phyloP scores from a whole-genome alignment of 768 basidiomycete genomes.

The Cystoderma amianthinum region DNA sequence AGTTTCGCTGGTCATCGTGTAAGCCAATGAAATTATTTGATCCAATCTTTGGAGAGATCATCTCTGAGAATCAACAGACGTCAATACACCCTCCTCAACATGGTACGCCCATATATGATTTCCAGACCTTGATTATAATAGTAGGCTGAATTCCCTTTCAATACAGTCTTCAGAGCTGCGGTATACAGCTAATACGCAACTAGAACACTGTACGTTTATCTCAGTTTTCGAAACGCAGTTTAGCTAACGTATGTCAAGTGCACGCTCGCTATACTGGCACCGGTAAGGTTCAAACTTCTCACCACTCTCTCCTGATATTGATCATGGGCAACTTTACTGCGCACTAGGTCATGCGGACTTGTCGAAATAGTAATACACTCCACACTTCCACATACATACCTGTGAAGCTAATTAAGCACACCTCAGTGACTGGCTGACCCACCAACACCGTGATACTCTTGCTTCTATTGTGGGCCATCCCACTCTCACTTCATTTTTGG shows the following conservation, averaged over 20 bases:
- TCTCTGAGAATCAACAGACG: no score
- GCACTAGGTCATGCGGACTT: conserved; percentile 85
- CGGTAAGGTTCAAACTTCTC: conserved; percentile 32
- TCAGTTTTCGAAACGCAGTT: neutral
- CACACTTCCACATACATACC: no score
- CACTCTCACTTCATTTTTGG: conserved; percentile 76
- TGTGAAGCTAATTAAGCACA: conserved; percentile 9
- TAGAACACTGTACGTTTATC: conserved; percentile 76
- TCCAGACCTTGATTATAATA: no score
- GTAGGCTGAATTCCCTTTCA: conserved; percentile 2
- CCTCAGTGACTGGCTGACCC: conserved; percentile 93
- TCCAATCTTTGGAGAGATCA: no score
- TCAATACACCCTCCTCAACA: no score
- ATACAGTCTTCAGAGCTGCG: conserved; percentile 81
- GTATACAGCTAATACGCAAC: conserved; percentile 94
- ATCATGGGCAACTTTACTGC: conserved; percentile 5
- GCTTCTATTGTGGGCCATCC: conserved; percentile 91
- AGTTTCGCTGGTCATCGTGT: conserved; percentile 39
- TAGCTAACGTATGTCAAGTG: conserved; percentile 39
- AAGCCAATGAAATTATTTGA: no score
- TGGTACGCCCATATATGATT: no score
- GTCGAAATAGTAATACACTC: conserved; percentile 78
- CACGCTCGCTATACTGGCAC: conserved; percentile 96
- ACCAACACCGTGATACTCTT: conserved; percentile 95
- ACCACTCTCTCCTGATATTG: neutral